Conservation (phyloP, 225 moss, liverwort and hornwort species). For the Bryoerythrophyllum caledonicum region DNA sequence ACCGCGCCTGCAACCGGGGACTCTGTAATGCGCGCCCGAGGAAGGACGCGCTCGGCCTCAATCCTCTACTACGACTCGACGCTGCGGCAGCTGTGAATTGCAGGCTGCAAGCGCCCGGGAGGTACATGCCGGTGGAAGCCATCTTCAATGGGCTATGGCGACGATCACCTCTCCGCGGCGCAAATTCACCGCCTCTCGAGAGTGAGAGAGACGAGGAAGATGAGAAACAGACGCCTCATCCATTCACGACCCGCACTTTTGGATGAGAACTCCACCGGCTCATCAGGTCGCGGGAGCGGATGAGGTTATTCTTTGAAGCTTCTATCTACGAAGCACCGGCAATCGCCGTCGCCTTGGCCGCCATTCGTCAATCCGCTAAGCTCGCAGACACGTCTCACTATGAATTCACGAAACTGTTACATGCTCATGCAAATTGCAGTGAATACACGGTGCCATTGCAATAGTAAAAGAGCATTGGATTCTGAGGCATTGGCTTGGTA, state of each 20-base stretch:
- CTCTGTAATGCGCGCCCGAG: constrained; percentile 26
- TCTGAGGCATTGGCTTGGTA: too few relatives aligned
- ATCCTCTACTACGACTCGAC: not conserved
- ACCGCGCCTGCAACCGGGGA: constrained; percentile 21
- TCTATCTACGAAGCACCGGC: not conserved
- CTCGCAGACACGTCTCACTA: too few relatives aligned
- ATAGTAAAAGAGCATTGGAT: too few relatives aligned
- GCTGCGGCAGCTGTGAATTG: not conserved
- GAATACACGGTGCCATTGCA: too few relatives aligned
- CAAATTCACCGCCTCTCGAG: not conserved
- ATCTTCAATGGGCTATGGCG: constrained; percentile 33
- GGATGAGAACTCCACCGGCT: not conserved
- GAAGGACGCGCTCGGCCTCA: constrained; percentile 13
- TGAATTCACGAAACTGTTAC: too few relatives aligned
- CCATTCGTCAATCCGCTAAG: not conserved
- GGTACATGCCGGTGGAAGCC: constrained; percentile 36
- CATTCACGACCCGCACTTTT: not conserved
- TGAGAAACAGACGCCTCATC: not conserved
- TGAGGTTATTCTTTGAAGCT: not conserved
- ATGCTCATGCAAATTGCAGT: too few relatives aligned
- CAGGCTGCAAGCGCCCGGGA: constrained; percentile 24
- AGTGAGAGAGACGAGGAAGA: constrained; percentile 5
- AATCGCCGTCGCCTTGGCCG: not conserved
- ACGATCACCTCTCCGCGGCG: not conserved
- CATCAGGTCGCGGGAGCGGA: not conserved